These are phyloP conservation scores for Lyophyllum semitale DNA, from an alignment of 768 basidiomycete genomes.

Conservation along the genomic window DNA sequence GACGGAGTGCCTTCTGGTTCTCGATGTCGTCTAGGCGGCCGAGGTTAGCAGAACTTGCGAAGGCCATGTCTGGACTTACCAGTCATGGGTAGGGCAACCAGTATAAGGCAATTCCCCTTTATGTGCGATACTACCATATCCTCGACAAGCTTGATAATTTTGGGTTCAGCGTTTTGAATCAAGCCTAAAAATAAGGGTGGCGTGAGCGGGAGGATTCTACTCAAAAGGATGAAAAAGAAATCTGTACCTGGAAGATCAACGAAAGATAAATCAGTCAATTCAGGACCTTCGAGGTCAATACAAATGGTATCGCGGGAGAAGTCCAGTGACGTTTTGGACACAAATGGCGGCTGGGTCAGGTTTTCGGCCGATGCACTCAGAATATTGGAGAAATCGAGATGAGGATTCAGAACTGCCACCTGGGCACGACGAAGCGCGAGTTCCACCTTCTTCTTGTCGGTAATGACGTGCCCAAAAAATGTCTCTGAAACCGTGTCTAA, in stretches of 20 bases:
- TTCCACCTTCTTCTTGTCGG: slow-evolving; percentile 41
- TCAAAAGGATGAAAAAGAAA: too few species aligned
- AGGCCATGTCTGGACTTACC: slow-evolving; percentile 29
- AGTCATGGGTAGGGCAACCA: slow-evolving; percentile 56
- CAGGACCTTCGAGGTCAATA: slow-evolving; percentile 38
- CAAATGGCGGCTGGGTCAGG: slow-evolving; percentile 19
- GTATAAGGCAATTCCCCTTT: slow-evolving; percentile 50
- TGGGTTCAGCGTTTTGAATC: slow-evolving; percentile 48
- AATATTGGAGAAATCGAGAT: slow-evolving; percentile 5
- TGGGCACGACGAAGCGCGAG: slow-evolving; percentile 44
- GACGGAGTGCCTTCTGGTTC: slow-evolving; percentile 54
- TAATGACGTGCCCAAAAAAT: slow-evolving; percentile 27
- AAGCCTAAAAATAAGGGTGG: slow-evolving; percentile 40
- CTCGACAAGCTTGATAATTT: slow-evolving; percentile 46
- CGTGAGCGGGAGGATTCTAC: too few species aligned
- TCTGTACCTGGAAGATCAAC: slow-evolving; percentile 39
- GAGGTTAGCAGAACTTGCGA: neutral
- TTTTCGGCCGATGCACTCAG: slow-evolving; percentile 22
- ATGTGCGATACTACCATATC: slow-evolving; percentile 52
- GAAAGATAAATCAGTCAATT: slow-evolving; percentile 39
- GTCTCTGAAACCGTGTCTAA: slow-evolving; percentile 21
- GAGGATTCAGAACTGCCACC: slow-evolving; percentile 21
- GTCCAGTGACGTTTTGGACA: slow-evolving; percentile 6
- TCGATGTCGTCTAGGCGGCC: slow-evolving; percentile 51
- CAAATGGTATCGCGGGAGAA: slow-evolving; percentile 47